phyloP scores from a whole-genome alignment of 2,329 filamentous ascomycete species.

The Plenodomus biglobosus region DNA sequence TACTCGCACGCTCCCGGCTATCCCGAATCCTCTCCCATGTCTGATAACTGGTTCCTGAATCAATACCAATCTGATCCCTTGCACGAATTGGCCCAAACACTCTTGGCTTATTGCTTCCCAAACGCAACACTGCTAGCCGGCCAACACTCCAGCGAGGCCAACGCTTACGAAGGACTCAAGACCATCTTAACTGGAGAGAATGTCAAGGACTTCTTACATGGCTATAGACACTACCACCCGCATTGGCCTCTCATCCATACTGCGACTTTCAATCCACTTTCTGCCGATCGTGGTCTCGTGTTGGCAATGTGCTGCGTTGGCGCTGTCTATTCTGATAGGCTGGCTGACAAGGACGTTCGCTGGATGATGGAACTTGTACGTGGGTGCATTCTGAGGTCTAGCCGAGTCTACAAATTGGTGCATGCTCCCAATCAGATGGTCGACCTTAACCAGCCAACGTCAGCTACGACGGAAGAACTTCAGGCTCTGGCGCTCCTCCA shows the following conservation, averaged over 20 bases:
- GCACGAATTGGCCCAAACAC: constrained; percentile 49
- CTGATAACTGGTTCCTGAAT: constrained; percentile 48
- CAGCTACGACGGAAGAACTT: constrained; percentile 62
- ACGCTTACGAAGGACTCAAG: constrained; percentile 57
- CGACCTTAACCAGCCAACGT: constrained; percentile 42
- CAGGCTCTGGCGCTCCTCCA: constrained; percentile 67
- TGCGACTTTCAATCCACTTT: constrained; percentile 67
- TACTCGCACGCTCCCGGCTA: constrained; percentile 50
- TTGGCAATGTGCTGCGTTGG: constrained; percentile 72
- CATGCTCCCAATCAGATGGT: constrained; percentile 43
- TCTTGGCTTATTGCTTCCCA: constrained; percentile 57
- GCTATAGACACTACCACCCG: constrained; percentile 71
- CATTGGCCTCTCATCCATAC: constrained; percentile 74
- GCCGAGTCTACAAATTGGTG: constrained; percentile 51
- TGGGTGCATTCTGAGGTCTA: constrained; percentile 60
- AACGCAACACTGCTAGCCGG: constrained; percentile 35
- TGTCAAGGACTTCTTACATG: constrained; percentile 69
- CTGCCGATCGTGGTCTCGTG: constrained; percentile 67
- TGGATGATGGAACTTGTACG: constrained; percentile 68
- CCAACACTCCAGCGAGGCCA: constrained; percentile 39
- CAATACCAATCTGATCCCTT: constrained; percentile 45
- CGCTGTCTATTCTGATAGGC: constrained; percentile 70
- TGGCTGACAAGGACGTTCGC: constrained; percentile 63
- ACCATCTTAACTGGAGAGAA: constrained; percentile 66
- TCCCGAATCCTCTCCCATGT: constrained; percentile 42